Base-by-base conservation (phyloP, 257 asterid genomes). In the Jasminum sambac region DNA sequence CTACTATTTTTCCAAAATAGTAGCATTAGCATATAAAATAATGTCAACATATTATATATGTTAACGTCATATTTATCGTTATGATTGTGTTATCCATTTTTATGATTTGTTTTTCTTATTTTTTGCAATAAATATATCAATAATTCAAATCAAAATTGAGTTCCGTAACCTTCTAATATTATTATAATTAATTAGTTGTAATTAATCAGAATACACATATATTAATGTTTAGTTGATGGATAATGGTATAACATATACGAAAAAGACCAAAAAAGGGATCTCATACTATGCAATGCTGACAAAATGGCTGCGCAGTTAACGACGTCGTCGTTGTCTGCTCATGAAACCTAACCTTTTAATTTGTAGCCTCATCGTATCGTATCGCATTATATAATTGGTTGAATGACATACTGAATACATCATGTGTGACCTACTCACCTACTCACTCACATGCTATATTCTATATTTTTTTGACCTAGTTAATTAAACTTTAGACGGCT, bases 51-150 rank as follows among this genome's bases (percentile, higher is more conserved):
- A 1, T 55, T 30, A 5, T 55, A 10, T 5, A 5, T 10, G 34
- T 21, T 21, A 81, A 84, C 79, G 86, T 77, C 82, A 82, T 72
- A 77, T 76, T 74, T 75, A 72, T 71, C 83, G 75, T 82, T 46
- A 72, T 75, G 59, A 70, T 73, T 60, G 76, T 38, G 67, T 78
- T 50, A 74, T 76, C 76, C 58, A 44, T 23, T 36, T n/a, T 46
- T 46, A 46, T 46, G 8, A 4, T 46, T 46, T 46, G 9, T 39
- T 5, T 39, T 30, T 30, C 36, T 30, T 30, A 30, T 30, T 30
- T 30, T 30, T 30, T 30, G 36, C 10, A 2, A 39, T 39, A 0
- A 38, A 38, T 38, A 38, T 1, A 1, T 1, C 8, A 12, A 14
- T 44, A 44, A 44, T 44, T 44, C 55, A 44, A 3, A 4, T 46